Base-by-base conservation (phyloP, 192 early-diverging fungal species). In the Rhizophagus sp. region DNA sequence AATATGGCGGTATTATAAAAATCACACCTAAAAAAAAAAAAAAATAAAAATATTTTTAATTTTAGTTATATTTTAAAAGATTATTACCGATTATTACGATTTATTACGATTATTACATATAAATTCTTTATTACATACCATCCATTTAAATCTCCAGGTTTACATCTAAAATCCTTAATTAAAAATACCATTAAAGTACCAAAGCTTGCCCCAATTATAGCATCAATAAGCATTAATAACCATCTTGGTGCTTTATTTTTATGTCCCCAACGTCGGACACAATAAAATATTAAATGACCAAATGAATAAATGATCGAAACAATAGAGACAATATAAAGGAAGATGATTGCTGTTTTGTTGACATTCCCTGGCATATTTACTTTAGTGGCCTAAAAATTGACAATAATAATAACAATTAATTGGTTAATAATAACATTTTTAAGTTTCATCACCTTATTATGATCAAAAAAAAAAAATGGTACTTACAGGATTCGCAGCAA, bases 1-100 rank as follows among this genome's bases (percentile, higher is more conserved):
- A 72, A 72, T 25, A 72, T 72, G 3, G 39, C 3, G 10, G 70
- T 72, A 24, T 72, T 72, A 24, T 72, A 72, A 50, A 72, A 72
- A 47, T 72, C n/a, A 72, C 70, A 72, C 70, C 70, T 72, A 72
- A 47, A 49, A 24, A n/a, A 41, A 49, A 34, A 2, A 69, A 19
- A 9, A 39, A 19, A 71, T 70, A 70, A n/a, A n/a, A n/a, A n/a
- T n/a, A 30, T 30, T 30, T 30, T 10, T 33, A 49, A 25, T 47
- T 47, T 47, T 49, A 49, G 24, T 47, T 47, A 39, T 34, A 5
- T 7, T n/a, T 19, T 22, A 39, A 39, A 36, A 1, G n/a, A 24
- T 24, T 2, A 36, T 34, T 34, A 34, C 1, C 34, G 1, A 13
- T 0, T 22, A 33, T 17, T 9, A n/a, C n/a, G n/a, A n/a, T n/a